phyloP scores from a whole-genome alignment of 2,329 filamentous ascomycete species.

The Mariannaea elegans region DNA sequence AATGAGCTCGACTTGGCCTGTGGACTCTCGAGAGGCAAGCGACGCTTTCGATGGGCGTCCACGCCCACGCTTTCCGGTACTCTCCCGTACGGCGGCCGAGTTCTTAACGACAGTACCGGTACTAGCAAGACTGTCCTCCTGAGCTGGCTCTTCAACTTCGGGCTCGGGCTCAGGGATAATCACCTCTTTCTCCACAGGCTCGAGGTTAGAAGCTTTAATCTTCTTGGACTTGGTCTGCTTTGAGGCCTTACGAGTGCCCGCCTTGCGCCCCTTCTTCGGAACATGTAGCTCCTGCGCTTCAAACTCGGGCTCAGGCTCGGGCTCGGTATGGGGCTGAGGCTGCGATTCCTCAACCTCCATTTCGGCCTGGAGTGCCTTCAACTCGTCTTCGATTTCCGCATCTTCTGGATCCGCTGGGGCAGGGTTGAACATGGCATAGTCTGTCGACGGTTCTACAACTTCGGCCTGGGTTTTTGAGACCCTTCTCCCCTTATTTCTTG shows the following conservation, averaged over 20 bases:
- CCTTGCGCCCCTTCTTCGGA: slow-evolving; percentile 65
- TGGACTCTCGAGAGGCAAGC: slow-evolving; percentile 36
- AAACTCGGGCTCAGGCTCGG: slow-evolving; percentile 12
- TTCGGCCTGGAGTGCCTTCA: slow-evolving; percentile 59
- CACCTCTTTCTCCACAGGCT: slow-evolving; percentile 36
- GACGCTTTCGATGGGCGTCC: slow-evolving; percentile 45
- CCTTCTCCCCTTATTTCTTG: slow-evolving; percentile 41
- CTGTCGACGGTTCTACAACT: slow-evolving; percentile 43
- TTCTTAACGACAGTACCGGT: slow-evolving; percentile 54
- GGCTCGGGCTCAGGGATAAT: slow-evolving; percentile 19
- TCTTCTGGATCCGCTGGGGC: slow-evolving; percentile 55
- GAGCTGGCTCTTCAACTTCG: slow-evolving; percentile 29
- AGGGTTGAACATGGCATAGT: slow-evolving; percentile 64
- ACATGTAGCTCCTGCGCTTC: slow-evolving; percentile 50
- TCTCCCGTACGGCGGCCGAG: slow-evolving; percentile 31
- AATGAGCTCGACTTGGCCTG: slow-evolving; percentile 36
- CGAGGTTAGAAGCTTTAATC: slow-evolving; percentile 46
- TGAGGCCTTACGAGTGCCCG: slow-evolving; percentile 59
- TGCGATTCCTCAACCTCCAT: slow-evolving; percentile 51
- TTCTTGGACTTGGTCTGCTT: slow-evolving; percentile 61
- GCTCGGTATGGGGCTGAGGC: slow-evolving; percentile 3
- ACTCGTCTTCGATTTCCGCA: slow-evolving; percentile 59
- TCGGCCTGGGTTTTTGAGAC: slow-evolving; percentile 38
- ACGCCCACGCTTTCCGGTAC: slow-evolving; percentile 37
- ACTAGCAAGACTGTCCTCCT: slow-evolving; percentile 52